Percentiles rank a stretch among this genome's conserved stretches.
These are phyloP conservation scores for Suillus ampliporus DNA, from an alignment of 768 basidiomycete genomes.

Conservation along the genomic window DNA sequence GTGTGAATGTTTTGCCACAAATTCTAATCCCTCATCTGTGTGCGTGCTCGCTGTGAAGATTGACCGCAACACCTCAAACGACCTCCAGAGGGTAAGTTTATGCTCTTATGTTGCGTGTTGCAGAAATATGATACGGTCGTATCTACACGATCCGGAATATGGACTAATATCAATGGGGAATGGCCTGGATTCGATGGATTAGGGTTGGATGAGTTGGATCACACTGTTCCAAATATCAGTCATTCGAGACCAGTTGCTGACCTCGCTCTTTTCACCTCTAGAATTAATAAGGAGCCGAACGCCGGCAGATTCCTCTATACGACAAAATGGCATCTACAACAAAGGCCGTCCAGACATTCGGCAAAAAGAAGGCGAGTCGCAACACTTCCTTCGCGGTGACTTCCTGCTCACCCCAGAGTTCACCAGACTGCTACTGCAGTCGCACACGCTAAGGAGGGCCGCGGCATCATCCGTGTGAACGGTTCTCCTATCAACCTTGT, in stretches of 20 bases:
- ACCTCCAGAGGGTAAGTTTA: slow-evolving; percentile 47
- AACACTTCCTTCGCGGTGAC: slow-evolving; percentile 11
- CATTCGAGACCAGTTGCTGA: slow-evolving; percentile 21
- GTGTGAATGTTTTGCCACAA: slow-evolving; percentile 29
- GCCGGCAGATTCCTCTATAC: slow-evolving; percentile 28
- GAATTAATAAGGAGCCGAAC: slow-evolving; percentile 21
- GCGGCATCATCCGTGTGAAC: slow-evolving; percentile 95
- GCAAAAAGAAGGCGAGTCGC: slow-evolving; percentile 94
- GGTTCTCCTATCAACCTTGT: slow-evolving; percentile 96
- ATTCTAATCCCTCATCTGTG: neutral
- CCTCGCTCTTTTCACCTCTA: slow-evolving; percentile 18
- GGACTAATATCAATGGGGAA: slow-evolving; percentile 29
- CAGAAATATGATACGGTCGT: neutral
- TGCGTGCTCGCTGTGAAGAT: slow-evolving; percentile 13
- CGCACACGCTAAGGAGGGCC: slow-evolving; percentile 95
- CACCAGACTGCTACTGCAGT: slow-evolving; percentile 95
- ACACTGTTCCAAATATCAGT: slow-evolving; percentile 7
- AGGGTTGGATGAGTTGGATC: slow-evolving; percentile 42
- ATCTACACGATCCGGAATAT: slow-evolving; percentile 4
- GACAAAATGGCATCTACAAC: slow-evolving; percentile 65
- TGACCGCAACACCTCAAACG: slow-evolving; percentile 34
- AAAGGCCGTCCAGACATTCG: slow-evolving; percentile 98
- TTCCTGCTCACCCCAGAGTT: slow-evolving; percentile 12
- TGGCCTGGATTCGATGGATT: slow-evolving; percentile 46
- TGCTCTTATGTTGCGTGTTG: slow-evolving; percentile 16